Base-by-base conservation (phyloP, 2,329 filamentous ascomycete genomes). In the Trichoderma endophyticum region DNA sequence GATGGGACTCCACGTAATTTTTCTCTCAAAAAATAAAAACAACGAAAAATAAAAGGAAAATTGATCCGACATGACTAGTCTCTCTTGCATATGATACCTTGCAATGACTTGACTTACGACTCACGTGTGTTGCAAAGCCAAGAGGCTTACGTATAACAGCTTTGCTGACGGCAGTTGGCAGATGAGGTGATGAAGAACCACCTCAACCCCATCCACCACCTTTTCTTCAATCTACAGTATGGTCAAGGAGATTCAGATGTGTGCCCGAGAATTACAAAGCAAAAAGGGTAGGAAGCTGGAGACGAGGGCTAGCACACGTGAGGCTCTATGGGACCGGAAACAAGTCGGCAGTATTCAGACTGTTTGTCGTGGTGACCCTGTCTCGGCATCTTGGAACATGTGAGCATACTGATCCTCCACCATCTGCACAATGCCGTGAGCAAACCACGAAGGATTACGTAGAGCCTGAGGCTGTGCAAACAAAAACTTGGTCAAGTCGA, bases 391-490 rank as follows among this genome's bases (percentile, higher is more conserved):
- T 21, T 14, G 28, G n/a, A 32, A n/a, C n/a, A 34, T 34, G 30
- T 21, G 30, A n/a, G 18, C 18, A 21, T 34, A 8, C 14, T 12
- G 3, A 34, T 21, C 57, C 12, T 34, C 28, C 12, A 7, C 30
- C 26, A 24, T 14, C n/a, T 34, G 12, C 14, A 60, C 57, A 34
- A 34, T 34, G 32, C 18, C 30, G 18, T 12, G 57, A 60, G 57
- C 57, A 60, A 60, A 36, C 67, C 18, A 18, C 28, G 21, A 12
- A 21, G 8, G 39, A 71, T 73, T 62, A 61, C 68, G 69, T 56
- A 43, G 69, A 61, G 54, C 24, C 21, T 56, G 74, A 74, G 74
- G 74, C 74, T 75, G 74, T 75, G 74, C 70, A 67, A 34, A 32
- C 63, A 51, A n/a, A 43, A 32, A 66, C n/a, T 34, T 69, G 18